phyloP scores from a whole-genome alignment of 2,329 filamentous ascomycete genomes.

The Monilinia laxa region DNA sequence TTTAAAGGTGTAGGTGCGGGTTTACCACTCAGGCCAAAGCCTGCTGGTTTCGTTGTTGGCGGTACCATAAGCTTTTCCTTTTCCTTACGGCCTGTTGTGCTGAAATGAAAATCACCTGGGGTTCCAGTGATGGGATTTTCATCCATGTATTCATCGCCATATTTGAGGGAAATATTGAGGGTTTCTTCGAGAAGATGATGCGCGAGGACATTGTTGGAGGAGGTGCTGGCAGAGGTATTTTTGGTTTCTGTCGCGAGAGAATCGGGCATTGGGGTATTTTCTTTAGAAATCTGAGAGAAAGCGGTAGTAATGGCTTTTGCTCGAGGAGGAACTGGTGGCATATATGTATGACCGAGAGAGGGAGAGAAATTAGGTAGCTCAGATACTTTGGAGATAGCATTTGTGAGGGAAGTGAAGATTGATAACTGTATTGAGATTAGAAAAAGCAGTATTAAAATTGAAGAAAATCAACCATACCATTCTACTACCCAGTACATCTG shows the following conservation, averaged over 20 bases:
- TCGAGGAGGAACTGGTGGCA: conserved; percentile 31
- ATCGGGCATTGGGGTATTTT: conserved; percentile 50
- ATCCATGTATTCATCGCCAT: conserved; percentile 65
- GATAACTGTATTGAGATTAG: conserved; percentile 19
- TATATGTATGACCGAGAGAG: conserved; percentile 48
- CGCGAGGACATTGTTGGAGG: conserved; percentile 34
- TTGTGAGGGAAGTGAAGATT: conserved; percentile 32
- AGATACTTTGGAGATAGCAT: conserved; percentile 40
- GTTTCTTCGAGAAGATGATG: conserved; percentile 52
- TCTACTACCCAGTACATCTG: conserved; percentile 58
- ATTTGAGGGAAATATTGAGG: conserved; percentile 56
- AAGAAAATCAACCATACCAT: conserved; percentile 48
- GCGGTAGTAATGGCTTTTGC: conserved; percentile 32
- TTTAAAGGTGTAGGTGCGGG: conserved; percentile 29
- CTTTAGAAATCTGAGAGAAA: conserved; percentile 37
- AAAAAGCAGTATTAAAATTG: not conserved
- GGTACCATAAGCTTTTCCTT: conserved; percentile 35
- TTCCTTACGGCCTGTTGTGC: conserved; percentile 54
- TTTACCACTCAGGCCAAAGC: conserved; percentile 26
- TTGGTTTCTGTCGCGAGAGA: conserved; percentile 24
- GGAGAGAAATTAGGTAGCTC: conserved; percentile 48
- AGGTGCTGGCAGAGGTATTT: conserved; percentile 16
- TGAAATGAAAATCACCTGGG: conserved; percentile 64
- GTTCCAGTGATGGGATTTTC: conserved; percentile 67
- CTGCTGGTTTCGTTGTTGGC: conserved; percentile 27